phyloP scores from a whole-genome alignment of 176 grass and related monocot genomes.

The Pontederia paniculata region DNA sequence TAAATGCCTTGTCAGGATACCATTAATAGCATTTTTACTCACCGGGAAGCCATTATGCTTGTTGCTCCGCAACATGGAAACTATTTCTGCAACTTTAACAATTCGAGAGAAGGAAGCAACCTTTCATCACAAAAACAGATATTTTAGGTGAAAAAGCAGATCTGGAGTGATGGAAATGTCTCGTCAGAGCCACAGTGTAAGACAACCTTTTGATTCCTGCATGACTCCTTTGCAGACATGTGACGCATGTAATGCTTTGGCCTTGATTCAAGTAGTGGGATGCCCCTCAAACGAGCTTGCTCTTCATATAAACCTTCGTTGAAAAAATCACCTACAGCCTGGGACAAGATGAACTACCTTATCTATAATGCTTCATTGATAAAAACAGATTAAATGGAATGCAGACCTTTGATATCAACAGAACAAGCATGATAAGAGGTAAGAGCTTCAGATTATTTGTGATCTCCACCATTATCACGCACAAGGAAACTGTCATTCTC shows the following conservation, averaged over 20 bases:
- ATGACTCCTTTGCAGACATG: slow-evolving; percentile 72
- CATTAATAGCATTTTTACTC: slow-evolving; percentile 21
- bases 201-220: slow-evolving; percentile 86
- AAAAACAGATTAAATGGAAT: slow-evolving; percentile 11
- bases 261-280: slow-evolving; percentile 90
- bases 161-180: slow-evolving; percentile 9
- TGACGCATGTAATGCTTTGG: slow-evolving; percentile 88
- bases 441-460: slow-evolving; percentile 96
- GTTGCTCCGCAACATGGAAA: slow-evolving; percentile 68
- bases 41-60: slow-evolving; percentile 95
- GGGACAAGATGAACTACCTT: slow-evolving; percentile 27
- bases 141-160: slow-evolving; percentile 18
- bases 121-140: slow-evolving; percentile 30
- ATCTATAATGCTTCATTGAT: slow-evolving; percentile 7
- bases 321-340: slow-evolving; percentile 97
- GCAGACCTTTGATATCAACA: slow-evolving; percentile 88
- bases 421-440: slow-evolving; percentile 98
- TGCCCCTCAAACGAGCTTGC: slow-evolving; percentile 74
- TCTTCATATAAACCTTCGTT: slow-evolving; percentile 91
- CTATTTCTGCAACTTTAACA: slow-evolving; percentile 58
- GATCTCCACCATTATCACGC: slow-evolving; percentile 99
- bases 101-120: slow-evolving; percentile 64
- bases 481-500: slow-evolving; percentile 99
- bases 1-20: no score
- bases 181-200: background rate